Evolutionary conservation across 305 asterid species (phyloP), one percentile per base, ranked within the genome.

Genomic region (Fraxinus velutina): DNA sequence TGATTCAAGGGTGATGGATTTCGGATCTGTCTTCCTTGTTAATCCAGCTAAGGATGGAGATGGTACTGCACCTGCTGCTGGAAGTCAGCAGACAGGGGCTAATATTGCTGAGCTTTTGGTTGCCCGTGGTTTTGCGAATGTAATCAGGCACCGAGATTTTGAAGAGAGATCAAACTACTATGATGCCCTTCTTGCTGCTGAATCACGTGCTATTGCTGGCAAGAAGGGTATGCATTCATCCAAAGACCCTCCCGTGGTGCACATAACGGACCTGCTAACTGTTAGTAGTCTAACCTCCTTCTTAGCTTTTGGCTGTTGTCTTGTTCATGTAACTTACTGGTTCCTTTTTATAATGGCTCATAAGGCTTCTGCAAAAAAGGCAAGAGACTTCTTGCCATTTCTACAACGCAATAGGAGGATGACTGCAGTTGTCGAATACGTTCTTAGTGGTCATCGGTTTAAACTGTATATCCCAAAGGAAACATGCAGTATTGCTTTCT

Each of bases 91-190:
- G 76, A 36, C 87, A 78, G 98, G 97, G 70, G 80, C 81, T 72
- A 96, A 96, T 80, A 71, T 96, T 83, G 98, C 97, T 8, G 99
- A 96, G 89, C 94, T 96, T 81, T 84, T 96, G 86, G 93, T 96
- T 83, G 90, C 89, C 84, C 97, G 99, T 81, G 99, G 99, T 70
- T 91, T 82, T 80, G 99, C 98, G 68, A 86, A 93, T 79, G 97
- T 94, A 74, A 92, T 96, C 86, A 93, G 95, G 86, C 99, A 96
- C 83, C 92, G 98, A 55, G 98, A 96, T 88, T 96, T 96, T 52
- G 99, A 96, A 89, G 99, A 96, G 86, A 91, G 99, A 74, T 96
- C 99, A 55, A 94, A 93, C 81, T 86, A 89, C 79, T 96, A 96
- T 77, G 99, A 96, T 82, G 93, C 91, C 34, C 97, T 96, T 77